Conservation (phyloP, 768 basidiomycete genomes). For the Zangia roseola region DNA sequence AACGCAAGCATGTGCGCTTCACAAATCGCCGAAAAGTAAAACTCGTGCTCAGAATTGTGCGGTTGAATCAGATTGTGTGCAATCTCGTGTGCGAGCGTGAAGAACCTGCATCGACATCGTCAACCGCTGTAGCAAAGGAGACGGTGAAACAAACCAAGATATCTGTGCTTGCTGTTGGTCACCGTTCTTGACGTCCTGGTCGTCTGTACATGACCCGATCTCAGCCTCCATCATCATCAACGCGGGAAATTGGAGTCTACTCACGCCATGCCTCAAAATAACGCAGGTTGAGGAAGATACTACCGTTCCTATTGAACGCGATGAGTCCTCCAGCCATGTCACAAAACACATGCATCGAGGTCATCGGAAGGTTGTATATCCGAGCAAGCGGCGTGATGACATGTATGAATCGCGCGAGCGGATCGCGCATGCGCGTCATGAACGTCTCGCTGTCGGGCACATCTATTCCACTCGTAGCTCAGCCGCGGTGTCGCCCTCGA, state of each 20-base stretch:
- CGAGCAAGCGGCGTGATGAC: constrained; percentile 64
- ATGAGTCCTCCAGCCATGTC: constrained; percentile 79
- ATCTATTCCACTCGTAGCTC: constrained; percentile 40
- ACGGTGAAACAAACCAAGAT: constrained; percentile 57
- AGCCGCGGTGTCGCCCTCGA: background rate
- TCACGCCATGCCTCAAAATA: constrained; percentile 87
- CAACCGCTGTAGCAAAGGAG: too few species aligned
- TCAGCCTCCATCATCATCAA: background rate
- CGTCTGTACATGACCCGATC: constrained; percentile 47
- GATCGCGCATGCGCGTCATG: constrained; percentile 51
- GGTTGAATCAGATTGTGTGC: constrained; percentile 82
- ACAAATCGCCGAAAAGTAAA: constrained; percentile 86
- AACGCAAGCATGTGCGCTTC: constrained; percentile 54
- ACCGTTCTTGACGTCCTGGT: constrained; percentile 58
- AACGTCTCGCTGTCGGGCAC: constrained; percentile 50
- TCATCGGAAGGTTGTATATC: constrained; percentile 71
- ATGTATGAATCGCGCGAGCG: constrained; percentile 69
- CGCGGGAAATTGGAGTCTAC: constrained; percentile 29
- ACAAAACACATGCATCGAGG: constrained; percentile 83
- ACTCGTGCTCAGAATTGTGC: constrained; percentile 88
- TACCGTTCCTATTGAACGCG: constrained; percentile 90
- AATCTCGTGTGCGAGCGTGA: constrained; percentile 85
- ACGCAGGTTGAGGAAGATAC: constrained; percentile 84
- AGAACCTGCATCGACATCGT: too few species aligned
- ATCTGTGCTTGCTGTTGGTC: constrained; percentile 63